A percentile compares a stretch with the other conserved stretches of the same genome.
These are phyloP conservation scores for Vanrija pseudolonga DNA, from an alignment of 1,284 basidiomycete genomes.

Conservation along the genomic window DNA sequence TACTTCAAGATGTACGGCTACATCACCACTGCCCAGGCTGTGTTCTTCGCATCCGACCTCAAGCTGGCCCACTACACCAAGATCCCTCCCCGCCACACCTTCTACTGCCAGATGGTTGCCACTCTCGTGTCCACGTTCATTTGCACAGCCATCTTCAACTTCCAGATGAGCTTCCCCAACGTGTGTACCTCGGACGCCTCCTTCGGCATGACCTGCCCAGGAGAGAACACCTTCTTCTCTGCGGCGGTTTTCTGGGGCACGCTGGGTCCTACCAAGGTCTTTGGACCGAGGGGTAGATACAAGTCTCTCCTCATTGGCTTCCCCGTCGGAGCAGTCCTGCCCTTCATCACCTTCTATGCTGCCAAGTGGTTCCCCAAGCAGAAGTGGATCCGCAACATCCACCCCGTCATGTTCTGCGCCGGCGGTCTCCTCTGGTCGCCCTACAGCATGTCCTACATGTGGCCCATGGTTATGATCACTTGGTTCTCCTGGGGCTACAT, in stretches of 20 bases:
- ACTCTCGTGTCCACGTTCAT: conserved; percentile 54
- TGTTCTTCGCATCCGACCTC: conserved; percentile 54
- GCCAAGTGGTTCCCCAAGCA: conserved; percentile 45
- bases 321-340: no score
- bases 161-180: conserved; percentile 21
- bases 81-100: conserved; percentile 22
- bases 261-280: conserved; percentile 68
- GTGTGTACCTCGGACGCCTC: conserved; percentile 25
- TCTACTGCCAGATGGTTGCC: conserved; percentile 64
- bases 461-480: neutral
- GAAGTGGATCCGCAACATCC: conserved; percentile 9
- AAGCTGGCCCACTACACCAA: conserved; percentile 44
- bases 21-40: conserved; percentile 48
- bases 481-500: conserved; percentile 35
- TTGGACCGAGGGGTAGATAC: conserved; percentile 61
- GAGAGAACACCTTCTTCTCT: conserved; percentile 20
- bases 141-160: conserved; percentile 23
- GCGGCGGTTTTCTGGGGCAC: conserved; percentile 70
- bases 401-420: conserved; percentile 9
- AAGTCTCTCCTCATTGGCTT: conserved; percentile 63
- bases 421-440: conserved; percentile 6
- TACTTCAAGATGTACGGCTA: conserved; percentile 57
- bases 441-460: conserved; percentile 25
- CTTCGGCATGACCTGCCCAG: conserved; percentile 23
- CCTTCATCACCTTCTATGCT: no score